Evolutionary conservation across 208 protist genomes (phyloP), one percentile per base, ranked within the genome.

Genomic region (Trypanosomatidae sp.): DNA sequence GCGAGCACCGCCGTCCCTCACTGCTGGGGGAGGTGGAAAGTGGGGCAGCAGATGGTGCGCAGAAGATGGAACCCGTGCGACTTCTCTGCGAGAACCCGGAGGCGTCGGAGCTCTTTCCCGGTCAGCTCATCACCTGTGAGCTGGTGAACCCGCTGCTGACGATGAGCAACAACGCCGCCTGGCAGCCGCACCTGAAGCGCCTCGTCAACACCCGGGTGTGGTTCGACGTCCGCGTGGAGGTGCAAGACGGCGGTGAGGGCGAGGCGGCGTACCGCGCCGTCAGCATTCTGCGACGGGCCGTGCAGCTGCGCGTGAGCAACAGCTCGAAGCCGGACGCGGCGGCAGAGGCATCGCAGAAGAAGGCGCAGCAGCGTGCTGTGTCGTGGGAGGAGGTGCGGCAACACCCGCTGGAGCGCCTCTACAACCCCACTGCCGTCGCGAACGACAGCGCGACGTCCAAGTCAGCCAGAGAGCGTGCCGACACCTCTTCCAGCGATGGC

Each of bases 61-160:
- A 41, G 43, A n/a, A 52, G 66, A 55, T 55, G 22, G 30, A 10
- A 64, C 55, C 47, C 47, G 73, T 76, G 30, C 55, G 46, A 0
- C 68, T 89, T 39, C 39, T 74, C 19, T 95, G 90, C 62, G 55
- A 64, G 56, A 25, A 74, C 9, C 80, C 83, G 5, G 68, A 22
- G 9, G 62, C 69, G 9, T 95, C 90, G 1, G 36, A 52, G 36
- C n/a, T 90, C 12, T 95, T 92, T 58, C 90, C 90, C 0, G 62
- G 71, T 15, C 85, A 95, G 70, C 76, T 95, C 43, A 62, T 95
- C 22, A 84, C 80, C 10, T 95, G 90, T 71, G 78, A 72, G 52
- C 66, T 95, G 58, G 78, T 66, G 8, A 76, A 85, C 49, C 90
- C 90, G 7, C 74, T 83, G 1, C 55, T 85, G 19, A 69, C 44